Evolutionary conservation across 2,329 filamentous ascomycete genomes (phyloP), one percentile per base, ranked within the genome.

Genomic region (Neonectria faginata): DNA sequence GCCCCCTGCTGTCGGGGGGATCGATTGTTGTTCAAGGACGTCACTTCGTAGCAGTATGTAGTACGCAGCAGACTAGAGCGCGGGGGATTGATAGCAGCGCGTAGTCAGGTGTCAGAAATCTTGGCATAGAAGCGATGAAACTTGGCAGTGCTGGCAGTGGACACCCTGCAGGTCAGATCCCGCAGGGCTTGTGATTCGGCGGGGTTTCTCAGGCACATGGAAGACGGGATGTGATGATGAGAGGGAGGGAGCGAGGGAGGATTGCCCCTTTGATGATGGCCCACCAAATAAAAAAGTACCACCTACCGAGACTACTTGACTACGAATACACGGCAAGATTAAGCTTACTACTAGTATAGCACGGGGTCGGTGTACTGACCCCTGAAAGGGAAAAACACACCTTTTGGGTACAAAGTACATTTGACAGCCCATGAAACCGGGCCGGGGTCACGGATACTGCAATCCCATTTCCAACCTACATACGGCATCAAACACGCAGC

Each of bases 121-220:
- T 62, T 62, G 60, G 60, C 60, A 56, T 57, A 44, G 53, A 53
- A 44, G 33, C 42, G 52, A 53, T 36, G 55, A 63, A 63, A 63
- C 60, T 63, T 59, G 60, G 60, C 39, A 42, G n/a, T 39, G 33
- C 22, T 22, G n/a, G n/a, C 55, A 50, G 42, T 47, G 18, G 39
- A 12, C 36, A 54, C 36, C 42, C 31, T 39, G 48, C 47, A n/a
- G n/a, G 47, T 31, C 33, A 16, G 16, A 33, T 29, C 27, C 14
- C 27, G 8, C 29, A 22, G 27, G 18, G 16, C 48, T 10, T 51
- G n/a, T 51, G 48, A 51, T 51, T 51, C 9, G 27, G 11, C n/a
- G 11, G 11, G 39, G 9, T 18, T 42, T 11, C 27, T 12, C 12
- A 2, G n/a, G 6, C 27, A 22, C 29, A n/a, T 31, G 27, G 47